Percentiles rank a stretch among this genome's conserved stretches.
These are phyloP conservation scores for Claviceps humidiphila DNA, from an alignment of 2,329 filamentous ascomycete species.

Conservation along the genomic window DNA sequence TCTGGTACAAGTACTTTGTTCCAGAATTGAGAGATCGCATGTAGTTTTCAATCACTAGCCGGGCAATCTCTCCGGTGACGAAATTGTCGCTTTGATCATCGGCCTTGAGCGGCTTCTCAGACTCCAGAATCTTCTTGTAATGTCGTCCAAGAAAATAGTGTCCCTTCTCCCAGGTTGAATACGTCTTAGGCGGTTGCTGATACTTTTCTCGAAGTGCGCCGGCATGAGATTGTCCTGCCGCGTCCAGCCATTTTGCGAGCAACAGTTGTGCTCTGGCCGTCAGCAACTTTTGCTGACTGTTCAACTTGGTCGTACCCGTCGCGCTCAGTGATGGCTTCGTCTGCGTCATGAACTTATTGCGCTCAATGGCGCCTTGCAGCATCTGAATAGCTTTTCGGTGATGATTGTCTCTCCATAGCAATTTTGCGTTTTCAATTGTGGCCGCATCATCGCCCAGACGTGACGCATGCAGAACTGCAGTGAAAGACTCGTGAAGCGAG, in stretches of 20 bases:
- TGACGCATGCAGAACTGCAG: slow-evolving; percentile 80
- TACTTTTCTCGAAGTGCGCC: slow-evolving; percentile 70
- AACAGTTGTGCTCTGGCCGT: slow-evolving; percentile 73
- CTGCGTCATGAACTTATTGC: slow-evolving; percentile 55
- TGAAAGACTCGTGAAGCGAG: slow-evolving; percentile 77
- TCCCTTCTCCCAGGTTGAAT: slow-evolving; percentile 78
- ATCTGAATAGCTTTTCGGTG: slow-evolving; percentile 91
- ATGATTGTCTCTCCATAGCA: slow-evolving; percentile 87
- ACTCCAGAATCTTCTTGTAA: slow-evolving; percentile 91
- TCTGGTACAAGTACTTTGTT: slow-evolving; percentile 93
- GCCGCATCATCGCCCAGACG: slow-evolving; percentile 74
- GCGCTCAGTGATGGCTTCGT: slow-evolving; percentile 21
- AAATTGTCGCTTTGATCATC: slow-evolving; percentile 67
- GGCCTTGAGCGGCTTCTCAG: slow-evolving; percentile 63
- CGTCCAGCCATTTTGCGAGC: slow-evolving; percentile 92
- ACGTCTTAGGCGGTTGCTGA: slow-evolving; percentile 61
- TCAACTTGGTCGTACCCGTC: slow-evolving; percentile 23
- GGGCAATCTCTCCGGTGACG: slow-evolving; percentile 69
- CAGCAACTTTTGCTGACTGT: slow-evolving; percentile 43
- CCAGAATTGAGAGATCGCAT: slow-evolving; percentile 75
- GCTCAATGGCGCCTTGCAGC: slow-evolving; percentile 72
- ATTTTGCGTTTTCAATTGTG: slow-evolving; percentile 83
- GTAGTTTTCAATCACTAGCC: slow-evolving; percentile 88
- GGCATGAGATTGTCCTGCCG: slow-evolving; percentile 83
- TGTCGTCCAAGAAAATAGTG: slow-evolving; percentile 95